Evolutionary conservation across 495 filamentous ascomycete genomes (phyloP).

Genomic region (Neurospora sp.): DNA sequence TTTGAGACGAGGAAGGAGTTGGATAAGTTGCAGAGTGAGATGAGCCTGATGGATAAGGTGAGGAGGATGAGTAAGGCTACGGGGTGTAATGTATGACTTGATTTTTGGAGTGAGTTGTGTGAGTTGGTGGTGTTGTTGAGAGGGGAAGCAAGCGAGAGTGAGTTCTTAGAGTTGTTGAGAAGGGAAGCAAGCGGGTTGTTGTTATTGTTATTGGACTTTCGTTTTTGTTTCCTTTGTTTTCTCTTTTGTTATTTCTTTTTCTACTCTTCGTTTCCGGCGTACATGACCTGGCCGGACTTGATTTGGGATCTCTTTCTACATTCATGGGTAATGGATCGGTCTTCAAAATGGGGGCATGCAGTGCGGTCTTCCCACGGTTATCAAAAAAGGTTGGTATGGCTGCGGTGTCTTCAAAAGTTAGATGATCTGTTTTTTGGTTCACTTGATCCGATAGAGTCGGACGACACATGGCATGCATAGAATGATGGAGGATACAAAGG

Average conservation of each 20-base stretch:
- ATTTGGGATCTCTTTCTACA: background rate
- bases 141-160: background rate
- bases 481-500: background rate
- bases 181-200: background rate
- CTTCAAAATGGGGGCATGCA: background rate
- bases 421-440: background rate
- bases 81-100: background rate
- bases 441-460: background rate
- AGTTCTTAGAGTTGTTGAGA: background rate
- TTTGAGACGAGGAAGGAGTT: constrained; percentile 23
- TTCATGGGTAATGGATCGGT: background rate
- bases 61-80: background rate
- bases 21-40: constrained; percentile 1
- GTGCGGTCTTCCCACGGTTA: background rate
- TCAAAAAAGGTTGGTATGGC: background rate
- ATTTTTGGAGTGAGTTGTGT: background rate
- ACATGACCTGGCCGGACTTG: background rate
- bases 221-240: background rate
- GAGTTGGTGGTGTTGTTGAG: background rate
- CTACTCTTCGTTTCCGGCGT: background rate
- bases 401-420: background rate
- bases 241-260: background rate
- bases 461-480: background rate
- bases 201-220: background rate
- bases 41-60: background rate